These are phyloP conservation scores for Grigorovia yakushimaensis DNA, from an alignment of 805 yeast species.

Conservation along the genomic window DNA sequence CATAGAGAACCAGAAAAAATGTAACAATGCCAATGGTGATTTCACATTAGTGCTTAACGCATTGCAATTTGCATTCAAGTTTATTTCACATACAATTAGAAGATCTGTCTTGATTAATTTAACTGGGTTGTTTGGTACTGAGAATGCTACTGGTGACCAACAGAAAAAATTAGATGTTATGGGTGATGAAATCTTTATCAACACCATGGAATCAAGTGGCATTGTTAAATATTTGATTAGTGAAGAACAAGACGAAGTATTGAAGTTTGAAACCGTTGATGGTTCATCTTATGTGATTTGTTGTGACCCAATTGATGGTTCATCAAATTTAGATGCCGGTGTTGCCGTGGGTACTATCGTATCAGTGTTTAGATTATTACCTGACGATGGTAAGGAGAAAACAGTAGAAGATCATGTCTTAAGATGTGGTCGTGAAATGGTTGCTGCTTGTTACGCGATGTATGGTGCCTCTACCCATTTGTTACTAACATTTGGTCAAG, in stretches of 20 bases:
- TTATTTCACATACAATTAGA: conserved; percentile 91
- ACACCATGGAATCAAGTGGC: conserved; percentile 89
- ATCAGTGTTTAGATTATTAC: conserved; percentile 70
- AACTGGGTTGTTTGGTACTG: conserved; percentile 80
- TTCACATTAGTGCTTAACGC: conserved; percentile 80
- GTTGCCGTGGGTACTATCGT: conserved; percentile 97
- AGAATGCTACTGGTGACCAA: conserved; percentile 88
- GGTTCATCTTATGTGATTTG: conserved; percentile 66
- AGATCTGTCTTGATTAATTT: conserved; percentile 88
- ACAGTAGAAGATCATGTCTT: conserved; percentile 56
- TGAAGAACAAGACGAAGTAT: conserved; percentile 94
- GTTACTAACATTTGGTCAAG: conserved; percentile 82
- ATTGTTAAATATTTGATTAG: conserved; percentile 83
- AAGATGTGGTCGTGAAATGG: conserved; percentile 88
- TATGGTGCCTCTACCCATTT: conserved; percentile 95
- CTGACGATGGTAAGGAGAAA: conserved; percentile 69
- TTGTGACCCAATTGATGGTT: conserved; percentile 96
- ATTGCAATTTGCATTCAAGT: conserved; percentile 90
- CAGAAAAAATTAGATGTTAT: conserved; percentile 94
- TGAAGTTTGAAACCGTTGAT: conserved; percentile 62
- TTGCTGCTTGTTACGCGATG: conserved; percentile 97
- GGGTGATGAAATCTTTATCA: conserved; percentile 95
- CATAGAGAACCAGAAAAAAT: conserved; percentile 67
- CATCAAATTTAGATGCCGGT: conserved; percentile 94
- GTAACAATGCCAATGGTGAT: conserved; percentile 81